Conservation (phyloP, 164 flowering plant species). For the Houttuynia cordata region DNA sequence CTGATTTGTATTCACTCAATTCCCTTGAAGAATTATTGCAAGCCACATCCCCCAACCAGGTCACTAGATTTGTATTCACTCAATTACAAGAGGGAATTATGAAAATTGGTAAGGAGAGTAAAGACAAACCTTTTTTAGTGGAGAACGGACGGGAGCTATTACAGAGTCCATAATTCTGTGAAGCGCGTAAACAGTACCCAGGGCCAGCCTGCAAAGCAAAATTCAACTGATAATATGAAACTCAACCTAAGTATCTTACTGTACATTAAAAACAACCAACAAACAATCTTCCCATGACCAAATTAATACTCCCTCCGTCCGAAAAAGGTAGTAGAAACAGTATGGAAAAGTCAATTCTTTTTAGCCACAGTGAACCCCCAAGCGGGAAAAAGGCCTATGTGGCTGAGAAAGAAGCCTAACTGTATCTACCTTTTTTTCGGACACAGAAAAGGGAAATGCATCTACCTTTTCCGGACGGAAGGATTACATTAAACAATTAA, state of each 20-base stretch:
- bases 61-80: no score
- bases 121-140: slow-evolving; percentile 4
- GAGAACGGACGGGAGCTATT: slow-evolving; percentile 4
- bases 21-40: no score
- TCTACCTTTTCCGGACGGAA: no score
- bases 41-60: background rate
- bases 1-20: no score
- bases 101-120: background rate
- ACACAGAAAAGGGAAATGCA: no score
- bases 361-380: no score
- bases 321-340: no score
- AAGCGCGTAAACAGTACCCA: background rate
- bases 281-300: background rate
- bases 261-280: background rate
- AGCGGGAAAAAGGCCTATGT: no score
- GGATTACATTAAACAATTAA: background rate
- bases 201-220: slow-evolving; percentile 1
- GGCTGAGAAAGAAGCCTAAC: no score
- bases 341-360: no score
- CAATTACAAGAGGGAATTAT: background rate
- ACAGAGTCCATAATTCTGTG: background rate
- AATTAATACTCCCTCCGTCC: no score
- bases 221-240: background rate
- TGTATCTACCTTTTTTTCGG: no score
- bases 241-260: background rate